These are phyloP conservation scores for Leccinum fallax DNA, from an alignment of 1,284 basidiomycete genomes.

Conservation along the genomic window DNA sequence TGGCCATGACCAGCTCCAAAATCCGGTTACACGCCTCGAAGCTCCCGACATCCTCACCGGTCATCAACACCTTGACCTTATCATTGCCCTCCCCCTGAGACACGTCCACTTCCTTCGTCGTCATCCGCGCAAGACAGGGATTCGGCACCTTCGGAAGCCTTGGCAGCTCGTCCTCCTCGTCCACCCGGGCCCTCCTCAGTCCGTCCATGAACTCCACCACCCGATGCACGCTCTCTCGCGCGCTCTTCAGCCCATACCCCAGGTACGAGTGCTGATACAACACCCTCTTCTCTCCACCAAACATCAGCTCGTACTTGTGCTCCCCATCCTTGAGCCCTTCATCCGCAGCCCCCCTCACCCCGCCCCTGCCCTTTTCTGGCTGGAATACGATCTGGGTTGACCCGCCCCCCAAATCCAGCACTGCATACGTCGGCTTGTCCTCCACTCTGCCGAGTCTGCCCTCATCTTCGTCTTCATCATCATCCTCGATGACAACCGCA, in stretches of 20 bases:
- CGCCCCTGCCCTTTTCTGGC: slow-evolving; percentile 57
- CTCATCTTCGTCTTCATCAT: background rate
- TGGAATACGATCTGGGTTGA: slow-evolving; percentile 99
- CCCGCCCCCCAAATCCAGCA: slow-evolving; percentile 95
- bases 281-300: slow-evolving; percentile 71
- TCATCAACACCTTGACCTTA: slow-evolving; percentile 76
- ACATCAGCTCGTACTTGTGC: slow-evolving; percentile 88
- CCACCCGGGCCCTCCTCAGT: slow-evolving; percentile 35
- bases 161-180: slow-evolving; percentile 5
- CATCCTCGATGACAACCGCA: slow-evolving; percentile 18
- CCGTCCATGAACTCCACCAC: slow-evolving; percentile 87
- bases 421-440: slow-evolving; percentile 73
- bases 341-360: slow-evolving; percentile 40
- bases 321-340: slow-evolving; percentile 78
- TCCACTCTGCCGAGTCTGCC: background rate
- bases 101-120: slow-evolving; percentile 68
- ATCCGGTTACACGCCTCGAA: slow-evolving; percentile 88
- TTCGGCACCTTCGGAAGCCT: slow-evolving; percentile 46
- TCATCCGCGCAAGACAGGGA: slow-evolving; percentile 81
- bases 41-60: slow-evolving; percentile 75
- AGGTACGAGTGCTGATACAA: slow-evolving; percentile 96
- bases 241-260: slow-evolving; percentile 95
- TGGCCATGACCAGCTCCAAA: slow-evolving; percentile 92
- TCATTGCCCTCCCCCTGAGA: slow-evolving; percentile 53
- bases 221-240: slow-evolving; percentile 83